Evolutionary conservation across 176 grass and related monocot species (phyloP).

Genomic region (Bromus sterilis): DNA sequence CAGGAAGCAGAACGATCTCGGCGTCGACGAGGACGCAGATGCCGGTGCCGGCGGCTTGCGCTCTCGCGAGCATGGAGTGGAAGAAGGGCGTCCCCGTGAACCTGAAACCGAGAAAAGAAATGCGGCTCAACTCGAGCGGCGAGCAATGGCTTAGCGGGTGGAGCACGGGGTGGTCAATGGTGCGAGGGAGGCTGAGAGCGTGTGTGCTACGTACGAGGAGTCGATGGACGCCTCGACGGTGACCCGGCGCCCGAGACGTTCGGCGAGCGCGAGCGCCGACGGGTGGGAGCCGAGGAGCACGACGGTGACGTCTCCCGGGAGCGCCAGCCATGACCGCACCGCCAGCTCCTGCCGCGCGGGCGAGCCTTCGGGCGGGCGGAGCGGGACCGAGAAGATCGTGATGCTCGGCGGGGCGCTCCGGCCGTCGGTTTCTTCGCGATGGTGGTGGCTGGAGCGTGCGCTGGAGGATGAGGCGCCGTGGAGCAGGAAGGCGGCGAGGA

Average conservation of each 20-base stretch:
- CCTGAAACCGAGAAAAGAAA: conserved; percentile 31
- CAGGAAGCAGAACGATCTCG: conserved; percentile 51
- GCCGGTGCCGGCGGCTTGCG: conserved; percentile 44
- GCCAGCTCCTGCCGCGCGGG: conserved; percentile 60
- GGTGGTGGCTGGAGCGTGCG: neutral
- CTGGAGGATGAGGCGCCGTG: neutral
- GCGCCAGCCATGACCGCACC: conserved; percentile 74
- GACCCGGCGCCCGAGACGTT: conserved; percentile 41
- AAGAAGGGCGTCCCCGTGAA: conserved; percentile 75
- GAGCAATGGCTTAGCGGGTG: neutral
- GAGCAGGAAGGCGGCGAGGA: conserved; percentile 12
- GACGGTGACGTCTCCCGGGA: conserved; percentile 46
- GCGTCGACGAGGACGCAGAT: conserved; percentile 61
- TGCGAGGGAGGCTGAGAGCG: neutral
- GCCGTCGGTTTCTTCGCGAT: neutral
- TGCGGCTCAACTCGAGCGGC: neutral
- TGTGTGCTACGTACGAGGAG: conserved; percentile 61
- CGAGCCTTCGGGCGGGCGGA: conserved; percentile 12
- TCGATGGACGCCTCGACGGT: conserved; percentile 48
- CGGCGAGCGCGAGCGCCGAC: conserved; percentile 16
- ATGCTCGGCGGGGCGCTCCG: neutral
- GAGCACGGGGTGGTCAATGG: no score
- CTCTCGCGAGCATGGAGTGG: conserved; percentile 69
- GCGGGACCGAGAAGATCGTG: conserved; percentile 54
- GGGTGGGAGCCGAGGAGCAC: conserved; percentile 56